A percentile compares a stretch with the other conserved stretches of the same genome.
Evolutionary conservation across 306 rosid species (phyloP).

Genomic region (Cajanus cajan): DNA sequence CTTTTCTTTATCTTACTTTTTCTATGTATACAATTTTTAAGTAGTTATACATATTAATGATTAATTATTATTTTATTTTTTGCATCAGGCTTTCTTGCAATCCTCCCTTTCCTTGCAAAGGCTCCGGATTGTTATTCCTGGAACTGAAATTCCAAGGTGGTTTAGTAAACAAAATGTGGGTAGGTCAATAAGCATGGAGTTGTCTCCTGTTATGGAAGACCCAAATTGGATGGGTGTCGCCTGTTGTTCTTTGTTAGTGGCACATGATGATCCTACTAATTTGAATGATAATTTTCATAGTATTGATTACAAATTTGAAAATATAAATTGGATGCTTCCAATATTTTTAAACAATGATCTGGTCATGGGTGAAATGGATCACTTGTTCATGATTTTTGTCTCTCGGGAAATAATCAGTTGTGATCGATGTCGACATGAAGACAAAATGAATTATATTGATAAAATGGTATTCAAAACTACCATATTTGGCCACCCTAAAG

Average conservation of each 20-base stretch:
- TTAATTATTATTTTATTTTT: background rate
- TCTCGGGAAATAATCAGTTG: background rate
- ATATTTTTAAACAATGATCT: background rate
- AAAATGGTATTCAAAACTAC: background rate
- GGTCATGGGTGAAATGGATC: background rate
- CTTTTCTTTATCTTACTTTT: background rate
- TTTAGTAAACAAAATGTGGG: background rate
- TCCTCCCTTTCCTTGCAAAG: rapidly evolving
- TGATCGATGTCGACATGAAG: background rate
- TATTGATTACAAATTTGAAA: background rate
- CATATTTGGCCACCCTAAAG: rapidly evolving
- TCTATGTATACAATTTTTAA: background rate
- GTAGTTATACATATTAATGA: too few relatives aligned
- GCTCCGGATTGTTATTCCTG: background rate
- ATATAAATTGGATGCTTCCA: background rate
- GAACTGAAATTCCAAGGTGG: slow-evolving; percentile 14
- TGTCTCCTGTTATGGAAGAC: background rate
- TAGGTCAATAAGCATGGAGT: background rate
- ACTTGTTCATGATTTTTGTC: background rate
- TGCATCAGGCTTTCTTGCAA: background rate
- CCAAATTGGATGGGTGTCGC: background rate
- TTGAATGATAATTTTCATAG: background rate
- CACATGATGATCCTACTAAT: background rate
- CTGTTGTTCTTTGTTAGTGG: background rate
- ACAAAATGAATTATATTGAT: background rate